Evolutionary conservation across 352 stramenopile species (phyloP).

Genomic region (Globisporangium orthogonon): DNA sequence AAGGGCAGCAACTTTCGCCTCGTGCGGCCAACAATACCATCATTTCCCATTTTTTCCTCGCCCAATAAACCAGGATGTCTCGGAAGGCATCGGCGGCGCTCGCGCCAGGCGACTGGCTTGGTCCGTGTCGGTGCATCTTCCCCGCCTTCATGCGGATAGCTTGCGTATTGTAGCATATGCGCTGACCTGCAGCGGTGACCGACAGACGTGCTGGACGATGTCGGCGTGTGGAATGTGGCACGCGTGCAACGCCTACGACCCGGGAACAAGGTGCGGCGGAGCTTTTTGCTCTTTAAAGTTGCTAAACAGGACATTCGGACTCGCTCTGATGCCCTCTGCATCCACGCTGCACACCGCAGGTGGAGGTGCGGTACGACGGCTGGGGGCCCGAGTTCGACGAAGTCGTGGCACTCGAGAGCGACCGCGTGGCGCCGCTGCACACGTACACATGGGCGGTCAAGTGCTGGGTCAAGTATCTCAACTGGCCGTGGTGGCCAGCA

Average conservation of each 20-base stretch:
- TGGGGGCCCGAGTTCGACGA: conserved; percentile 55
- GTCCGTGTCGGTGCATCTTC: neutral
- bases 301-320: too few species aligned
- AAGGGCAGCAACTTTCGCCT: too few species aligned
- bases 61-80: neutral
- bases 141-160: too few species aligned
- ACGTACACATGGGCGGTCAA: conserved; percentile 74
- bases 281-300: neutral
- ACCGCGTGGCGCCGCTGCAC: conserved; percentile 61
- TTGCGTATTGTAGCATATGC: neutral
- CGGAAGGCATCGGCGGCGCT: neutral
- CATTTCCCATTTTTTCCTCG: neutral
- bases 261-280: neutral
- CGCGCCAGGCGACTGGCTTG: conserved; percentile 12
- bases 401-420: conserved; percentile 40
- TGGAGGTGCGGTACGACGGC: conserved; percentile 63
- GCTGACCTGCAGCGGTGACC: neutral
- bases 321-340: neutral
- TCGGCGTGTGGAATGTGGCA: conserved; percentile 66
- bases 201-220: conserved; percentile 53
- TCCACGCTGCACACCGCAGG: conserved; percentile 12
- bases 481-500: conserved; percentile 72
- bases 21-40: too few species aligned
- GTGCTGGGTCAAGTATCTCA: conserved; percentile 78
- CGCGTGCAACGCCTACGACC: conserved; percentile 31